Percentiles rank a stretch among this genome's conserved stretches.
Conservation (phyloP, 2,329 filamentous ascomycete species). For the Botrytis tulipae region DNA sequence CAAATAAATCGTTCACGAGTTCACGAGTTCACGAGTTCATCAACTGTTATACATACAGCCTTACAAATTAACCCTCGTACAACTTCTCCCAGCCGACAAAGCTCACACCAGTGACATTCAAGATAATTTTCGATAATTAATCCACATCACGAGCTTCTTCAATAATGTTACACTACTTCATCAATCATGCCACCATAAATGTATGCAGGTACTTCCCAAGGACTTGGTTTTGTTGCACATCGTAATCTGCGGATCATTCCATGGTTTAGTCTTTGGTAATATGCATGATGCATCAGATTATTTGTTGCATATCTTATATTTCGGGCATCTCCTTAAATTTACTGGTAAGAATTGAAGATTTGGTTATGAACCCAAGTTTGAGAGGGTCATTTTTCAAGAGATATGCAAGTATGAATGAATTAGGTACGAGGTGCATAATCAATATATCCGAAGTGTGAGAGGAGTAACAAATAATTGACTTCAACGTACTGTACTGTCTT, state of each 20-base stretch:
- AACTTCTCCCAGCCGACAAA: background rate
- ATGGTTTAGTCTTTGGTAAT: constrained; percentile 4
- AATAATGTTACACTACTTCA: background rate
- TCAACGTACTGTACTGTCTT: background rate
- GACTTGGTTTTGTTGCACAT: constrained; percentile 11
- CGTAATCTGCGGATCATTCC: constrained; percentile 15
- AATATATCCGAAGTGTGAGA: background rate
- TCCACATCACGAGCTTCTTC: background rate
- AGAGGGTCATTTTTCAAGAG: background rate
- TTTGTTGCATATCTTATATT: background rate
- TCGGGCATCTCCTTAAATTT: background rate
- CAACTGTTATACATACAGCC: background rate
- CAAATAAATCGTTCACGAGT: background rate
- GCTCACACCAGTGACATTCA: constrained; percentile 9
- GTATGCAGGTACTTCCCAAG: background rate
- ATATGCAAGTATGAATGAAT: background rate
- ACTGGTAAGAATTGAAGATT: background rate
- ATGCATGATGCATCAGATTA: background rate
- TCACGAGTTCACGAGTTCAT: background rate
- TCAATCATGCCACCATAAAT: background rate
- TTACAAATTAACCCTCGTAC: background rate
- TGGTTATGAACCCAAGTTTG: background rate
- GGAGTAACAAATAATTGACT: background rate
- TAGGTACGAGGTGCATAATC: background rate
- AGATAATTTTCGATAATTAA: background rate